Evolutionary conservation across 2,329 filamentous ascomycete genomes (phyloP), one percentile per base, ranked within the genome.

Genomic region (Apiospora hydei): DNA sequence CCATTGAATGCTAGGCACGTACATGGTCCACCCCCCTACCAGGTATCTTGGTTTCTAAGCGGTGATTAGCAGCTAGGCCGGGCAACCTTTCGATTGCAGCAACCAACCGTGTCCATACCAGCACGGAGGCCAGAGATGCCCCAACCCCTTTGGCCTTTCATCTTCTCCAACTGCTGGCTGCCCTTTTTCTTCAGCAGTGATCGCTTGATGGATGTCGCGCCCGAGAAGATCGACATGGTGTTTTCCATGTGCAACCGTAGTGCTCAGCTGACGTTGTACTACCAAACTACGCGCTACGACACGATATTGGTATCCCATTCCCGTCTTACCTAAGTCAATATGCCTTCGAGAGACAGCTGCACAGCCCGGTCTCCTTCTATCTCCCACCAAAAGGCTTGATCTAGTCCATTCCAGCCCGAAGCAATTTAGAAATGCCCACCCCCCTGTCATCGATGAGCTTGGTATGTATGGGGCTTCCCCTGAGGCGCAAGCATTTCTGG

Each of bases 401-500:
- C 57, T 64, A 64, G 41, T 21, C 34, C 57, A 41, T 41, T 64
- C 21, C 57, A 38, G 18, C 30, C 7, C 21, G 57, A 41, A 64
- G 57, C 34, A 64, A 64, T 64, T 64, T 64, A 14, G 57, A 38
- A 64, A 64, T 64, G 16, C 7, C 53, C 53, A 5, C 34, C 24
- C 53, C 53, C 53, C 30, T 61, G 53, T 61, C 53, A 34, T 30
- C 30, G 53, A 61, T 38, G 53, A 38, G 53, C 57, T 64, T 14
- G 57, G 30, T 21, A 21, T 61, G 53, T 30, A 57, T 57, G 53
- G 53, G 53, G 38, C 57, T 41, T 41, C 34, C 57, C 57, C 57
- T 64, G 57, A 64, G 57, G 34, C 34, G 57, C 34, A 64, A 21
- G 57, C 57, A 41, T 64, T 64, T 64, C 57, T 64, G 34, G 57